A percentile compares a stretch with the other conserved stretches of the same genome.
phyloP scores from a whole-genome alignment of 2,329 filamentous ascomycete genomes.

The Calonectria crousiana region DNA sequence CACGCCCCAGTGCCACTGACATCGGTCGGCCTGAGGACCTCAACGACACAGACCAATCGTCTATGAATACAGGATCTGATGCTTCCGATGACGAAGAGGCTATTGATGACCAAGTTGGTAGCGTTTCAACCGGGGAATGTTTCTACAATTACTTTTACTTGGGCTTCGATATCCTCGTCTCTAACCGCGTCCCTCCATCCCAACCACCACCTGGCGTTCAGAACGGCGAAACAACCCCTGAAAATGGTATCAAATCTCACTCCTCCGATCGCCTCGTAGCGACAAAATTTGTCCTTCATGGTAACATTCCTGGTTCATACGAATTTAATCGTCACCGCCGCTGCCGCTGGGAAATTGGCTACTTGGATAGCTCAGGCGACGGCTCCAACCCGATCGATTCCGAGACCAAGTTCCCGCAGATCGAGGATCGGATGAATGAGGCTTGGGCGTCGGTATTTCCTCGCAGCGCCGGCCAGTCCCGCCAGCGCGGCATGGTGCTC shows the following conservation, averaged over 20 bases:
- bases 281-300: conserved; percentile 93
- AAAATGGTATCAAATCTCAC: conserved; percentile 53
- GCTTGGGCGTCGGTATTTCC: conserved; percentile 78
- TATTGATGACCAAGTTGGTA: conserved; percentile 66
- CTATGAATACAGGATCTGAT: conserved; percentile 77
- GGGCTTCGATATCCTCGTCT: conserved; percentile 94
- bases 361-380: conserved; percentile 61
- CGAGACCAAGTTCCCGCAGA: conserved; percentile 81
- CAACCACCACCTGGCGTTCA: conserved; percentile 64
- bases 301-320: conserved; percentile 95
- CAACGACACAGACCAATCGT: conserved; percentile 82
- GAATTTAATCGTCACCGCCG: conserved; percentile 95
- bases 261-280: conserved; percentile 79
- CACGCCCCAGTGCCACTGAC: conserved; percentile 58
- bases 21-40: conserved; percentile 66
- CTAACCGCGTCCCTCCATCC: conserved; percentile 76
- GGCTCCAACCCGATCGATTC: conserved; percentile 70
- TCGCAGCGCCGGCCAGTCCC: conserved; percentile 62
- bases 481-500: conserved; percentile 83
- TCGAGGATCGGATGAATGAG: conserved; percentile 76
- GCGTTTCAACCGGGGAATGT: conserved; percentile 75
- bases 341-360: conserved; percentile 84
- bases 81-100: conserved; percentile 72
- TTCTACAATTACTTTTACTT: conserved; percentile 99
- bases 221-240: conserved; percentile 37